These are phyloP conservation scores for Fomitopsis betulina DNA, from an alignment of 1,284 basidiomycete genomes.

Conservation along the genomic window DNA sequence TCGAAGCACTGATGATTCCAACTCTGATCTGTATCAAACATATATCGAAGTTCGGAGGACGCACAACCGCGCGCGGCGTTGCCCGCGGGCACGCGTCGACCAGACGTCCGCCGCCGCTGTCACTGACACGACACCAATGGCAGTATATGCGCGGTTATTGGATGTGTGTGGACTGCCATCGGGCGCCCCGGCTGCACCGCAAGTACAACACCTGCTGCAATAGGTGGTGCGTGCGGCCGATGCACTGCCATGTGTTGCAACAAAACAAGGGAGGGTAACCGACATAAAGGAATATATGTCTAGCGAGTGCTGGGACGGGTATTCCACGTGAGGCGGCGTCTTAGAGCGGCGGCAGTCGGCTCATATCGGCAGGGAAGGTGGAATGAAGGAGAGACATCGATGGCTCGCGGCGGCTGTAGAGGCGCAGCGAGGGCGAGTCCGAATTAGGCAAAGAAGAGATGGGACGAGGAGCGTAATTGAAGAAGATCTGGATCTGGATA, in stretches of 20 bases:
- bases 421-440: neutral
- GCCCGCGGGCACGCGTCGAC: neutral
- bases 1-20: neutral
- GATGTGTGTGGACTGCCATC: neutral
- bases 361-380: slow-evolving; percentile 1
- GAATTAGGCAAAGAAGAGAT: neutral
- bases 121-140: neutral
- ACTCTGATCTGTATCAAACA: slow-evolving; percentile 2
- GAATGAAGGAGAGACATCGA: slow-evolving; percentile 1
- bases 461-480: slow-evolving; percentile 1
- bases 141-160: neutral
- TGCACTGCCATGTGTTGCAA: neutral
- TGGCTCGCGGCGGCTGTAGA: slow-evolving; percentile 1
- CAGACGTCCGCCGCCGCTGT: neutral
- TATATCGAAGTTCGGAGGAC: neutral
- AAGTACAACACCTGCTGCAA: neutral
- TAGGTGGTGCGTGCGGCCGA: neutral
- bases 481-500: slow-evolving; percentile 10
- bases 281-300: neutral
- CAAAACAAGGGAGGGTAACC: neutral
- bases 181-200: neutral
- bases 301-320: neutral
- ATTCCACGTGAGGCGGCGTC: neutral
- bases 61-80: neutral
- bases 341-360: neutral